Base-by-base conservation (phyloP, 371 early-diverging fungal species). In the Mortierella sp. region DNA sequence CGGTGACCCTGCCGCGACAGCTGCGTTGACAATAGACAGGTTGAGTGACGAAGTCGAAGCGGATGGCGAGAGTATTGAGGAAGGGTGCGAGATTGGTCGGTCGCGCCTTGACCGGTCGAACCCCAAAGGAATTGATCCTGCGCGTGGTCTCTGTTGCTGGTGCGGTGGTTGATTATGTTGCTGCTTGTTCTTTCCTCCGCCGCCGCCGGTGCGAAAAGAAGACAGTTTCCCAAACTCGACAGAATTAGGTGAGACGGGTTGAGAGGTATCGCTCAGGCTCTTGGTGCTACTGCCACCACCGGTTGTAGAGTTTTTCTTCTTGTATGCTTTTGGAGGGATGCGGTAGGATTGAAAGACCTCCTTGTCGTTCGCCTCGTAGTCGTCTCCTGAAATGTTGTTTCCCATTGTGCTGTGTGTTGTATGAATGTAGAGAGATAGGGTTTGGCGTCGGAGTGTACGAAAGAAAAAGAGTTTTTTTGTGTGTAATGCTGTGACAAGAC, bases 341-440 rank as follows among this genome's bases (percentile, higher is more conserved):
- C 86, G 76, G 53, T 86, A 86, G 43, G 86, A 86, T 54, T 86
- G 86, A 53, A 81, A 86, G 64, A 86, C 86, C 72, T 86, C 86
- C 50, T 79, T 86, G 76, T 73, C 78, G 43, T 73, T 59, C 40
- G 78, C 78, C 24, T 72, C 78, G 50, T 75, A 81, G 44, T 79
- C 79, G 3, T 86, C 86, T 76, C 75, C 75, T 5, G 86, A 86
- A 9, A 78, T 26, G 57, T 86, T 81, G 53, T 69, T 70, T 21
- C 86, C 86, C 86, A 86, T 86, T 53, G 24, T 77, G 72, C 40
- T 21, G 53, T 40, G 55, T 50, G n/a, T n/a, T n/a, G n/a, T n/a
- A n/a, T n/a, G n/a, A n/a, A n/a, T n/a, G n/a, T n/a, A n/a, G 19
- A 40, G 44, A 43, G 4, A 21, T 28, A 10, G n/a, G n/a, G n/a